Conservation (phyloP, 345 rosid genomes). For the Heritiera littoralis region DNA sequence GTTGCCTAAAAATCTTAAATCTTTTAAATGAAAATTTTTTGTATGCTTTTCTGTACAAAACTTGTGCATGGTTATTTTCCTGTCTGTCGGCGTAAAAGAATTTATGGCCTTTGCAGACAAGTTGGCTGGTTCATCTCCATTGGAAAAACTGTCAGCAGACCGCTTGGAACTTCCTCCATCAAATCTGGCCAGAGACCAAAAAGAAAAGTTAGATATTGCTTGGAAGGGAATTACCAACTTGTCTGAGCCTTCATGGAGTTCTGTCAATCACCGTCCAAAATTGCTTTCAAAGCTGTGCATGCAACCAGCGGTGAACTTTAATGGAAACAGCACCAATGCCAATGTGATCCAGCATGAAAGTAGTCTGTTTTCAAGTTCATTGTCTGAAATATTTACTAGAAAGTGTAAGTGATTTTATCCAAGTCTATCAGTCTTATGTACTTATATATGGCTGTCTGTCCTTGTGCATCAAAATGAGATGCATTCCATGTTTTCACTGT, state of each 20-base stretch:
- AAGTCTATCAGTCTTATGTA: slow-evolving; percentile 2
- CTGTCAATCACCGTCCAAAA: slow-evolving; percentile 40
- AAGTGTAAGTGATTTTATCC: slow-evolving; percentile 55
- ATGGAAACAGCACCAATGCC: slow-evolving; percentile 34
- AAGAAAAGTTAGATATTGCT: slow-evolving; percentile 31
- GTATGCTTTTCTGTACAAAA: background rate
- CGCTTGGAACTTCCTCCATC: slow-evolving; percentile 31
- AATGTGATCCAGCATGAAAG: slow-evolving; percentile 66
- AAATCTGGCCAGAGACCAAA: slow-evolving; percentile 29
- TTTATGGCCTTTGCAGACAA: slow-evolving; percentile 20
- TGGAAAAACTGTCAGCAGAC: slow-evolving; percentile 31
- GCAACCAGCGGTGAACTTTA: slow-evolving; percentile 36
- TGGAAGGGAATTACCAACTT: slow-evolving; percentile 41
- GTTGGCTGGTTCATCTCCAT: slow-evolving; percentile 39
- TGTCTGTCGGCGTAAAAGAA: background rate
- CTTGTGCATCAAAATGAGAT: background rate
- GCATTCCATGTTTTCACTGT: background rate
- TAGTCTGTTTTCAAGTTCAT: slow-evolving; percentile 90
- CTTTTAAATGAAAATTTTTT: background rate
- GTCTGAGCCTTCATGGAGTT: slow-evolving; percentile 45
- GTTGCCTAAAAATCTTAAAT: background rate
- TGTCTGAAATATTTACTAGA: slow-evolving; percentile 72
- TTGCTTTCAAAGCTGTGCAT: slow-evolving; percentile 44
- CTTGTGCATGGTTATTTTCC: slow-evolving; percentile 2
- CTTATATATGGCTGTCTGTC: background rate